Conservation (phyloP, 768 basidiomycete genomes). For the Suillus subaureus region DNA sequence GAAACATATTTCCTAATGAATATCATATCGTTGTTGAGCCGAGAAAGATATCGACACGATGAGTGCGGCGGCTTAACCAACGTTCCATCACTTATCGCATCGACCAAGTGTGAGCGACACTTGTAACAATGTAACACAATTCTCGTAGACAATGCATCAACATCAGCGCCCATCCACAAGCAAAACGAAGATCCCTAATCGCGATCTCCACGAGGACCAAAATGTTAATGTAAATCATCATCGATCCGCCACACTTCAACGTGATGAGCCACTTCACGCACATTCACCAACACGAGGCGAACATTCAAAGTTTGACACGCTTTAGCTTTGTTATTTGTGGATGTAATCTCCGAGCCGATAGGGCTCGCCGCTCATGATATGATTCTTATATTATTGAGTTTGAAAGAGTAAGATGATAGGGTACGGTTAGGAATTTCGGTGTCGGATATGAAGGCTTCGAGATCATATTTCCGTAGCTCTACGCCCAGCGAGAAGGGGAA, state of each 20-base stretch:
- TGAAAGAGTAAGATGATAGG: neutral
- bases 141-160: neutral
- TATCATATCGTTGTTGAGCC: neutral
- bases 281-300: conserved; percentile 7
- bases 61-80: neutral
- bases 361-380: neutral
- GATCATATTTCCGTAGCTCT: neutral
- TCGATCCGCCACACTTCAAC: neutral
- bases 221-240: conserved; percentile 3
- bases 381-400: neutral
- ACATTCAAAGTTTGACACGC: neutral
- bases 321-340: neutral
- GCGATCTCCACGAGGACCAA: neutral
- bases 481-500: neutral
- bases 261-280: neutral
- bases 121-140: neutral
- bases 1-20: neutral
- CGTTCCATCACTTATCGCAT: neutral
- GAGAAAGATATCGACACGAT: no score
- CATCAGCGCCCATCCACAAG: neutral
- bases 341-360: neutral
- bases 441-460: neutral
- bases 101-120: neutral
- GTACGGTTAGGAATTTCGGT: neutral
- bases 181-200: neutral